Evolutionary conservation across 768 basidiomycete species (phyloP).

Genomic region (Kwoniella mangroviensis): DNA sequence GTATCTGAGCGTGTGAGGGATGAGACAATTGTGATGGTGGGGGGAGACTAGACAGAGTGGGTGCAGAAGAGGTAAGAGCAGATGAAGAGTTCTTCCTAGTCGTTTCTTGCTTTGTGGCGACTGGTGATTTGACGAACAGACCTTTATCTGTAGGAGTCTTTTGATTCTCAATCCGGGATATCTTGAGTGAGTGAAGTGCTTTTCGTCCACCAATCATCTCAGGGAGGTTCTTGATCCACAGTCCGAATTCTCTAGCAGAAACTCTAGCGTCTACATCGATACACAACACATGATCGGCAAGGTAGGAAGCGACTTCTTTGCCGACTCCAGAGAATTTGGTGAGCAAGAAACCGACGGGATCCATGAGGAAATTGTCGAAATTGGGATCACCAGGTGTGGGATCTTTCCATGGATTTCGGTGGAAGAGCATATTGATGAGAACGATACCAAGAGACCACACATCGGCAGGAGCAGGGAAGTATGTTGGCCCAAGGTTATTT

Average conservation of each 20-base stretch:
- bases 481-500: constrained; percentile 93
- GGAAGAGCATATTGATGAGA: constrained; percentile 98
- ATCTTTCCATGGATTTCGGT: constrained; percentile 97
- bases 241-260: constrained; percentile 80
- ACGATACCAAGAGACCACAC: constrained; percentile 99
- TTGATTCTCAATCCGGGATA: constrained; percentile 32
- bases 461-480: constrained; percentile 91
- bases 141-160: constrained; percentile 21
- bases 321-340: constrained; percentile 74
- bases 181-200: constrained; percentile 46
- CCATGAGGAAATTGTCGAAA: constrained; percentile 76
- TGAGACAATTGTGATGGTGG: constrained; percentile 24
- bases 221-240: constrained; percentile 83
- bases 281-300: constrained; percentile 83
- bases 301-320: constrained; percentile 77
- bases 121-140: constrained; percentile 44
- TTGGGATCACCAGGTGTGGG: constrained; percentile 76
- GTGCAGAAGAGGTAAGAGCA: constrained; percentile 43
- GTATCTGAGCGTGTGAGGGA: not conserved
- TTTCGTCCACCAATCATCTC: constrained; percentile 63
- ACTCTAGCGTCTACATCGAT: constrained; percentile 71
- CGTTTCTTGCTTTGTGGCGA: constrained; percentile 28
- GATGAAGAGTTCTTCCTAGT: constrained; percentile 43
- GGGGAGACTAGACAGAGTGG: constrained; percentile 28
- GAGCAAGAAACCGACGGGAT: constrained; percentile 85